Conservation (phyloP, 2,329 filamentous ascomycete species). For the Apiospora hydei region DNA sequence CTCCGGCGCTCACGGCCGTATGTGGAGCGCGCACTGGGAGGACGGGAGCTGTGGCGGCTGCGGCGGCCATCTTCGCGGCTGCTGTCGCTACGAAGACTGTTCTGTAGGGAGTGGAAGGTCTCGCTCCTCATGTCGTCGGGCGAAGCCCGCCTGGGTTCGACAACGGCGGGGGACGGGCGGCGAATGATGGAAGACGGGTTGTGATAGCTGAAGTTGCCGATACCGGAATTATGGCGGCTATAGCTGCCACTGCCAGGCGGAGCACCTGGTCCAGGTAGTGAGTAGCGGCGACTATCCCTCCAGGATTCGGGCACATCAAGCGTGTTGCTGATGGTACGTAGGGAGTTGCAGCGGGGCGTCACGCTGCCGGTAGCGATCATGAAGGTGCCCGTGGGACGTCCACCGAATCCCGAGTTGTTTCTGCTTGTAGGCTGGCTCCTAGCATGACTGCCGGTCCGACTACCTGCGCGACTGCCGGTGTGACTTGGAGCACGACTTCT, state of each 20-base stretch:
- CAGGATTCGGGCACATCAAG: background rate
- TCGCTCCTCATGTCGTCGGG: background rate
- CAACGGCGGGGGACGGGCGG: background rate
- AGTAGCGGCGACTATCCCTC: slow-evolving; percentile 6
- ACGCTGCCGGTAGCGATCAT: background rate
- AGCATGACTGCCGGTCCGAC: background rate
- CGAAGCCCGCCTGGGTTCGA: background rate
- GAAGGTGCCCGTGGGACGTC: background rate
- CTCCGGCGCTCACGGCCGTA: slow-evolving; percentile 6
- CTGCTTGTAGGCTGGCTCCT: slow-evolving; percentile 13
- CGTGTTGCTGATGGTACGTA: background rate
- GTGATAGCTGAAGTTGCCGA: background rate
- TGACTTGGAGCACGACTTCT: background rate
- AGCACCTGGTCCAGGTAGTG: background rate
- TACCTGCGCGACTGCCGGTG: background rate
- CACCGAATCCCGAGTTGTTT: background rate
- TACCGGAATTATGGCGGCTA: background rate
- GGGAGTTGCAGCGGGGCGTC: slow-evolving; percentile 11
- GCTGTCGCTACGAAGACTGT: background rate
- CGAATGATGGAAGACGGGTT: background rate
- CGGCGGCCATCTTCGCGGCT: background rate
- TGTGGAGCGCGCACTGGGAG: background rate
- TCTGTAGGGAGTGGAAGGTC: slow-evolving; percentile 14
- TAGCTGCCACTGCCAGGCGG: background rate
- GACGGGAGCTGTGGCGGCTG: background rate